Evolutionary conservation across 192 early-diverging fungal species (phyloP).

Genomic region (Coemansia brasiliensis): DNA sequence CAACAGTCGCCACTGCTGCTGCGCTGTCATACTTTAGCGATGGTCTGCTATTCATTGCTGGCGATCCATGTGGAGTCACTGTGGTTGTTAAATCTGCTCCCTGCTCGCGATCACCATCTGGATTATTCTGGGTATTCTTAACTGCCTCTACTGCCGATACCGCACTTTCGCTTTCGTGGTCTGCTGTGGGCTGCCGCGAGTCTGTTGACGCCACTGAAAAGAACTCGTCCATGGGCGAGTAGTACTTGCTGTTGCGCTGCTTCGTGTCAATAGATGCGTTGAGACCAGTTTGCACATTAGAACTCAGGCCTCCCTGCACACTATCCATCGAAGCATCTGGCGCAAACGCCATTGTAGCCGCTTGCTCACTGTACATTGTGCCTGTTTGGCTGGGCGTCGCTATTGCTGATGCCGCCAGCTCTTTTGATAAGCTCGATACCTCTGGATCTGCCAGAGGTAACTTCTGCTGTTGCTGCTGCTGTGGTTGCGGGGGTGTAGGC

Average conservation of each 20-base stretch:
- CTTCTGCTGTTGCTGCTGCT: no score
- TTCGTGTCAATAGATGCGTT: conserved; percentile 15
- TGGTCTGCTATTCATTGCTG: conserved; percentile 8
- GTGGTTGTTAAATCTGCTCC: conserved; percentile 24
- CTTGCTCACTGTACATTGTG: conserved; percentile 3
- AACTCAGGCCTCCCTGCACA: conserved; percentile 1
- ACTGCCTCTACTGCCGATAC: not conserved
- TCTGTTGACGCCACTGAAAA: conserved; percentile 26
- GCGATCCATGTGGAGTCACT: conserved; percentile 27
- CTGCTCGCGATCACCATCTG: conserved; percentile 13
- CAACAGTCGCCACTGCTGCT: conserved; percentile 6
- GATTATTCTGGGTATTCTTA: not conserved
- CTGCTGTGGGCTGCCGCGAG: conserved; percentile 12
- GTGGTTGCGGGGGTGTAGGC: not conserved
- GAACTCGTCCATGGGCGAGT: conserved; percentile 46
- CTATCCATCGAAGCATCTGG: conserved; percentile 1
- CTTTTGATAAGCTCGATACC: not conserved
- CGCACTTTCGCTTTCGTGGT: not conserved
- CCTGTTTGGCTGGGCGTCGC: not conserved
- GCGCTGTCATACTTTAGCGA: conserved; percentile 29
- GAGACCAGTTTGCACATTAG: not conserved
- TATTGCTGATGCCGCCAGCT: conserved; percentile 6
- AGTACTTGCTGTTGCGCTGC: conserved; percentile 16
- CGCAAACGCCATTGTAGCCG: conserved; percentile 16
- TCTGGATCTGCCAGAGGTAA: not conserved